Conservation (phyloP, 2,329 filamentous ascomycete genomes). For the Trichoderma sp. region DNA sequence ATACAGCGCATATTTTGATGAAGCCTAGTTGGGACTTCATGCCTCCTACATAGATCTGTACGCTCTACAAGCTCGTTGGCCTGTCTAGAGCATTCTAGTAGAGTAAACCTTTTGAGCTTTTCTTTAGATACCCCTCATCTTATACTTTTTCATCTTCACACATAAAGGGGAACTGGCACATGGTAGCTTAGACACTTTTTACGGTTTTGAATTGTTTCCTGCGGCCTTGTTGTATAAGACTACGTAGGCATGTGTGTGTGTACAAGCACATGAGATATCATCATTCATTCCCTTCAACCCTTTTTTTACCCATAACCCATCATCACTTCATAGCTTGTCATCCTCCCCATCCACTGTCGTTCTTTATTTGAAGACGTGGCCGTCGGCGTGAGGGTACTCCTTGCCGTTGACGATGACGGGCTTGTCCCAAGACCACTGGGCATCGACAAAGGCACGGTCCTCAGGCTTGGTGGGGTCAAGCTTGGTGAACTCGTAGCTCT, state of each 20-base stretch:
- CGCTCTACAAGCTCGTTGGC: background rate
- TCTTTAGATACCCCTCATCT: conserved; percentile 5
- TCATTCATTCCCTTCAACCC: conserved; percentile 30
- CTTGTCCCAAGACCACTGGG: conserved; percentile 91
- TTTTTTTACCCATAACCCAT: conserved; percentile 36
- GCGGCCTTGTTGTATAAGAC: conserved; percentile 3
- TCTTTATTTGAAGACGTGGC: conserved; percentile 98
- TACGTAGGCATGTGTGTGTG: conserved; percentile 12
- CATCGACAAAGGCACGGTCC: conserved; percentile 81
- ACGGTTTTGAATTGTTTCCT: conserved; percentile 13
- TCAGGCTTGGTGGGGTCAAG: conserved; percentile 84
- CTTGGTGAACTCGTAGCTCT: conserved; percentile 96
- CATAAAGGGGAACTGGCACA: background rate
- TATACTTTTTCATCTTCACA: background rate
- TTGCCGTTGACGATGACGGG: conserved; percentile 78
- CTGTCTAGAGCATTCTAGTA: background rate
- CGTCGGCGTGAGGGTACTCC: conserved; percentile 82
- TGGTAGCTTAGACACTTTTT: background rate
- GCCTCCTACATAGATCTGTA: background rate
- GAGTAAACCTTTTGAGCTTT: background rate
- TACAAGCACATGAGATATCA: conserved; percentile 24
- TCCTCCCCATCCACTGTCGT: conserved; percentile 23
- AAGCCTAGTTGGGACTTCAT: background rate
- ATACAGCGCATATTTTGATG: background rate
- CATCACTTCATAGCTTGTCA: conserved; percentile 28